A percentile compares a stretch with the other conserved stretches of the same genome.
Conservation (phyloP, 2,329 filamentous ascomycete genomes). For the Aureobasidium zeae region DNA sequence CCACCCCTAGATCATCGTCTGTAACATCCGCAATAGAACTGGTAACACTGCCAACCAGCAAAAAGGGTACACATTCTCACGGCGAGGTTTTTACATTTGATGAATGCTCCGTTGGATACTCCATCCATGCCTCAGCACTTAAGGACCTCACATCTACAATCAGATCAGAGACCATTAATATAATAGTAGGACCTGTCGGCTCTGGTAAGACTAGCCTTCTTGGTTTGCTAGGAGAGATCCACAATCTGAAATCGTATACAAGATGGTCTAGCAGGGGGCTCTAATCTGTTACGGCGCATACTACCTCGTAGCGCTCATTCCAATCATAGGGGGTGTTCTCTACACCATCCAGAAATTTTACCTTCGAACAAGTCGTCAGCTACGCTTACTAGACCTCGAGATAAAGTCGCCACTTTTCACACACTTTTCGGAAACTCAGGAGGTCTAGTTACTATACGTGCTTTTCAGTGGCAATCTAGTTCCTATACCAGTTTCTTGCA, state of each 20-base stretch:
- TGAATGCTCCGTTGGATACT: conserved; percentile 2
- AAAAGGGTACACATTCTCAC: background rate
- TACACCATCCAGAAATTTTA: conserved; percentile 27
- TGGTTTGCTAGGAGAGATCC: background rate
- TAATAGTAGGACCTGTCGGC: conserved; percentile 1
- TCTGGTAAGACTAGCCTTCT: background rate
- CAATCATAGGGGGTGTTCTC: conserved; percentile 38
- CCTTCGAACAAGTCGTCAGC: conserved; percentile 39
- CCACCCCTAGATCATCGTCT: background rate
- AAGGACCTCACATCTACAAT: background rate
- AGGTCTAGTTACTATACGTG: conserved; percentile 43
- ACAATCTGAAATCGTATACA: background rate
- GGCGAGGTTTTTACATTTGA: background rate
- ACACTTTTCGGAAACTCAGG: conserved; percentile 43
- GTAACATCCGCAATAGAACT: background rate
- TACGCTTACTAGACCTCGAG: conserved; percentile 47
- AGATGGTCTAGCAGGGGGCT: conserved; percentile 4
- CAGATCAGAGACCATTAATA: background rate
- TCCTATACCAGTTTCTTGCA: conserved; percentile 33
- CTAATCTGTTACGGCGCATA: background rate
- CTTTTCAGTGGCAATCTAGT: conserved; percentile 43
- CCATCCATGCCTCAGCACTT: background rate
- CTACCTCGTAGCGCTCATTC: conserved; percentile 30
- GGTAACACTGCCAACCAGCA: background rate
- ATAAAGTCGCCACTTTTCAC: conserved; percentile 42